A percentile compares a stretch with the other conserved stretches of the same genome.
These are phyloP conservation scores for Polyplosphaeria fusca DNA, from an alignment of 495 filamentous ascomycete genomes.

Conservation along the genomic window DNA sequence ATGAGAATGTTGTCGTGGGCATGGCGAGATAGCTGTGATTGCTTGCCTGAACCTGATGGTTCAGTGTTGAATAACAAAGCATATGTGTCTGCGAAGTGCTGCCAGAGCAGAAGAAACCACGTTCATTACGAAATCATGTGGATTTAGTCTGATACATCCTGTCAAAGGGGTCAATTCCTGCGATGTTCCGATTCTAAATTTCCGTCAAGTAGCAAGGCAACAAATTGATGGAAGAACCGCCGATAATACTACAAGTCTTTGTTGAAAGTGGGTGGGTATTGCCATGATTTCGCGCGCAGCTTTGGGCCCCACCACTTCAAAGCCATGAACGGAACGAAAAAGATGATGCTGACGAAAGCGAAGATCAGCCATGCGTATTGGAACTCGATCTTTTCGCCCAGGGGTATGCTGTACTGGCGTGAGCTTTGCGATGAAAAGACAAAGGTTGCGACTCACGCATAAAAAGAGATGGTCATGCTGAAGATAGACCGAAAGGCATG, in stretches of 20 bases:
- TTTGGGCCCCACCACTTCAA: not conserved
- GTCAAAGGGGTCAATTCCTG: too few species aligned
- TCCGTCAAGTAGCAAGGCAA: too few species aligned
- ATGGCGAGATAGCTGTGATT: too few species aligned
- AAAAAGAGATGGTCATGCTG: conserved; percentile 28
- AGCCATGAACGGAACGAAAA: conserved; percentile 1
- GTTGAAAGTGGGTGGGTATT: not conserved
- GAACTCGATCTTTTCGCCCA: not conserved
- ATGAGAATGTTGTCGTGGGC: too few species aligned
- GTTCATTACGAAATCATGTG: too few species aligned
- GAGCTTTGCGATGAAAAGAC: not conserved
- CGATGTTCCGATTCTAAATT: too few species aligned
- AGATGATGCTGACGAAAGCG: not conserved
- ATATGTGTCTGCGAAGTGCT: too few species aligned
- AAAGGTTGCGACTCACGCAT: not conserved
- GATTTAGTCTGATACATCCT: too few species aligned
- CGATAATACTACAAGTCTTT: not conserved
- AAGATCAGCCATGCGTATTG: conserved; percentile 1
- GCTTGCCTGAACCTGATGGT: too few species aligned
- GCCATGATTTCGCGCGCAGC: not conserved
- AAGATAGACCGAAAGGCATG: conserved; percentile 44
- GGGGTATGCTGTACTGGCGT: not conserved
- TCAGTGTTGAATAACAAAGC: too few species aligned
- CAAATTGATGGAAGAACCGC: too few species aligned
- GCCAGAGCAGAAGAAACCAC: too few species aligned